phyloP scores from a whole-genome alignment of 140 eudicot genomes.

The Ambrosia hybrid region DNA sequence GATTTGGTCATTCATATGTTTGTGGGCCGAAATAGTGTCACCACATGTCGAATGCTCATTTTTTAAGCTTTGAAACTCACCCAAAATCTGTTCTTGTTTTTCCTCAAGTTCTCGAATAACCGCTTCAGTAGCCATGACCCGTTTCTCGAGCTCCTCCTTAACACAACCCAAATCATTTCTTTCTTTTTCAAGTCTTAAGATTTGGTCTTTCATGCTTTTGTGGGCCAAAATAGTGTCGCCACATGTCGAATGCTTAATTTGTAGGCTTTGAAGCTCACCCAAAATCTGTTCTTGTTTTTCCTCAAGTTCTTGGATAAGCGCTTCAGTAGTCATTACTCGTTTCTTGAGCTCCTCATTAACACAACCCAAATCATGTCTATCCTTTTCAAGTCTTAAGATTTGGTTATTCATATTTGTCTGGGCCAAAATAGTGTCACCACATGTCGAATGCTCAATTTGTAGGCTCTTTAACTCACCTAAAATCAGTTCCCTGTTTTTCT shows the following conservation, averaged over 20 bases:
- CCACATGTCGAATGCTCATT: slow-evolving; percentile 69
- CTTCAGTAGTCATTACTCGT: slow-evolving; percentile 32
- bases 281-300: slow-evolving; percentile 71
- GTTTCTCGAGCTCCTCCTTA: slow-evolving; percentile 68
- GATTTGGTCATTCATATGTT: slow-evolving; percentile 52
- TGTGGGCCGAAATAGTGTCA: slow-evolving; percentile 45
- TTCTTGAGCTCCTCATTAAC: slow-evolving; percentile 69
- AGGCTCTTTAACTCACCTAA: slow-evolving; percentile 70
- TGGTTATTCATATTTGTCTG: slow-evolving; percentile 54
- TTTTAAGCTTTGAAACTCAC: slow-evolving; percentile 69
- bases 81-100: slow-evolving; percentile 73
- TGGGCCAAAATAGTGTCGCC: slow-evolving; percentile 43
- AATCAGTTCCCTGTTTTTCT: slow-evolving; percentile 69
- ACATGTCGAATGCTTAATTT: slow-evolving; percentile 72
- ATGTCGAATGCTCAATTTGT: slow-evolving; percentile 69
- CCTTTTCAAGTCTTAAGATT: slow-evolving; percentile 42
- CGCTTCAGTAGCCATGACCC: slow-evolving; percentile 29
- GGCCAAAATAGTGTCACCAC: slow-evolving; percentile 54
- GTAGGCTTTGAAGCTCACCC: slow-evolving; percentile 74
- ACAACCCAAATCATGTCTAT: slow-evolving; percentile 50
- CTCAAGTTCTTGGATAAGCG: slow-evolving; percentile 52
- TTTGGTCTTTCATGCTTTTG: slow-evolving; percentile 52
- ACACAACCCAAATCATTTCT: slow-evolving; percentile 46
- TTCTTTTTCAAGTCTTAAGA: slow-evolving; percentile 45
- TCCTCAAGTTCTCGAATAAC: slow-evolving; percentile 59